phyloP scores from a whole-genome alignment of 2,329 filamentous ascomycete genomes.

The Alternaria metachromatica region DNA sequence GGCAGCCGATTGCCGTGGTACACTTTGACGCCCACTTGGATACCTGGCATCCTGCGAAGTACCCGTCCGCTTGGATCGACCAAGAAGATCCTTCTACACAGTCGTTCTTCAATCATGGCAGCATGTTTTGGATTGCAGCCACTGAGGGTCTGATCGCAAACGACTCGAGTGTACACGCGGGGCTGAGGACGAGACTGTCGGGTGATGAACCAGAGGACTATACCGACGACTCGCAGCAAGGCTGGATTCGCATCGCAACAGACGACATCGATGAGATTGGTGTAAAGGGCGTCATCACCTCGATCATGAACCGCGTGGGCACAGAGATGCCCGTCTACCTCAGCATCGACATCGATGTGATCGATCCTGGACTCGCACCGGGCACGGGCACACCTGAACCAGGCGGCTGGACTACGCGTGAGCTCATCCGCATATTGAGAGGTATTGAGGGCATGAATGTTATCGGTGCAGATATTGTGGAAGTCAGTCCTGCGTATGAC shows the following conservation, averaged over 20 bases:
- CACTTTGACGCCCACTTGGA: conserved; percentile 70
- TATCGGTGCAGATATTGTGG: conserved; percentile 88
- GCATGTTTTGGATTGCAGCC: conserved; percentile 89
- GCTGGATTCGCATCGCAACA: conserved; percentile 79
- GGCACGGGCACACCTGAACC: conserved; percentile 89
- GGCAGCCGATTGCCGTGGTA: conserved; percentile 55
- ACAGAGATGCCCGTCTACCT: conserved; percentile 80
- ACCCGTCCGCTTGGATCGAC: conserved; percentile 75
- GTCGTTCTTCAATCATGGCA: conserved; percentile 83
- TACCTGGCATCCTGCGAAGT: conserved; percentile 83
- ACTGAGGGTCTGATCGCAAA: conserved; percentile 81
- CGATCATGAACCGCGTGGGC: conserved; percentile 75
- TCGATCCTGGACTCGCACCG: conserved; percentile 75
- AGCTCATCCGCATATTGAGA: conserved; percentile 82
- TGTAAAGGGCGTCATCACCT: conserved; percentile 70
- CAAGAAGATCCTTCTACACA: conserved; percentile 62
- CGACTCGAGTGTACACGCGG: conserved; percentile 78
- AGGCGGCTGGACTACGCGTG: conserved; percentile 88
- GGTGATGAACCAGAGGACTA: conserved; percentile 71
- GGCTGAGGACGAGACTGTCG: conserved; percentile 77
- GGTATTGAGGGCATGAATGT: conserved; percentile 84
- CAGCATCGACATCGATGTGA: conserved; percentile 80
- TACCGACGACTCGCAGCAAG: conserved; percentile 73
- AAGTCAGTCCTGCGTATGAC: conserved; percentile 87
- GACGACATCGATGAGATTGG: conserved; percentile 90